Conservation (phyloP, 2,329 filamentous ascomycete genomes). For the Microcera coccophila region DNA sequence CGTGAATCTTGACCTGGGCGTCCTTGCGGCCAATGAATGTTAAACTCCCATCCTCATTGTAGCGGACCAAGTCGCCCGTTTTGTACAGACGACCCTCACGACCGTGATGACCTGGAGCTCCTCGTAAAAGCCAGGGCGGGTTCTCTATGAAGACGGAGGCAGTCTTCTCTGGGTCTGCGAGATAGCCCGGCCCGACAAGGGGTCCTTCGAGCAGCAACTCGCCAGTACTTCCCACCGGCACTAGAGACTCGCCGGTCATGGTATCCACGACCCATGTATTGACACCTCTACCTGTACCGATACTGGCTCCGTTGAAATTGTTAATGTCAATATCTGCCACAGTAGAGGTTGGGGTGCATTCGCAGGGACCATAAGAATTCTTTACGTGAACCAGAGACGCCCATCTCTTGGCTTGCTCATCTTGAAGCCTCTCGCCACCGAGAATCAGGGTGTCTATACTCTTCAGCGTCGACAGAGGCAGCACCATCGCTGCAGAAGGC, state of each 20-base stretch:
- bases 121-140: constrained; percentile 25
- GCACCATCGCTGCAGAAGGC: no score
- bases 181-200: constrained; percentile 46
- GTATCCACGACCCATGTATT: constrained; percentile 31
- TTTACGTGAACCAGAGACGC: constrained; percentile 5
- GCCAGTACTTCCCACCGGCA: constrained; percentile 31
- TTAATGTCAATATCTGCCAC: no score
- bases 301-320: not conserved
- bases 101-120: not conserved
- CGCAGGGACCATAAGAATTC: constrained; percentile 17
- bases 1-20: constrained; percentile 27
- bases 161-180: constrained; percentile 45
- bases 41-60: constrained; percentile 39
- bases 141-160: constrained; percentile 40
- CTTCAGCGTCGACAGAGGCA: no score
- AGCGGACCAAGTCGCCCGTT: constrained; percentile 47
- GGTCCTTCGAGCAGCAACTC: constrained; percentile 41
- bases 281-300: not conserved
- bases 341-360: constrained; percentile 4
- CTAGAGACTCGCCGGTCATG: constrained; percentile 22
- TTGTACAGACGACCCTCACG: constrained; percentile 36
- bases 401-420: constrained; percentile 7
- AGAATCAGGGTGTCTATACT: no score
- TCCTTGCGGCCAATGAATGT: constrained; percentile 40
- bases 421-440: constrained; percentile 13